phyloP scores from a whole-genome alignment of 257 asterid genomes.

The Nicotiana benthamiana region DNA sequence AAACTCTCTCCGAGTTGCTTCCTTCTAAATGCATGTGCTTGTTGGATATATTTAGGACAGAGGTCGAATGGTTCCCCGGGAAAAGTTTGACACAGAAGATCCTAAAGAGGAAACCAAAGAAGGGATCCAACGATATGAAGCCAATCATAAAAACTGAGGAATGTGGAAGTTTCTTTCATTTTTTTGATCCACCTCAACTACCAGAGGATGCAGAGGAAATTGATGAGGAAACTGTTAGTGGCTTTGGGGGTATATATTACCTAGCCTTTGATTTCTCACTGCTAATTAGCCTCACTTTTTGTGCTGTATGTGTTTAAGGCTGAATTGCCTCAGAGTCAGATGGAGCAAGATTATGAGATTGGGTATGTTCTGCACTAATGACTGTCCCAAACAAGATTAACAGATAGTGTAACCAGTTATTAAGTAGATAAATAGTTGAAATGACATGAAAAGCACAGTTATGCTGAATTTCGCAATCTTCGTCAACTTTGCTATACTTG shows the following conservation, averaged over 20 bases:
- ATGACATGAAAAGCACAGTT: neutral
- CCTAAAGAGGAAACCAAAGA: conserved; percentile 80
- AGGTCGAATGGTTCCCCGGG: conserved; percentile 76
- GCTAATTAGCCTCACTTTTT: conserved; percentile 5
- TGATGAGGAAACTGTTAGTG: conserved; percentile 81
- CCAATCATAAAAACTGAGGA: conserved; percentile 71
- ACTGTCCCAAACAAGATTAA: neutral
- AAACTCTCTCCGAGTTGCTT: neutral
- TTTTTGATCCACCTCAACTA: conserved; percentile 85
- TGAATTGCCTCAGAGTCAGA: conserved; percentile 66
- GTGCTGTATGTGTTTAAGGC: conserved; percentile 31
- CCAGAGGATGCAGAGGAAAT: conserved; percentile 77
- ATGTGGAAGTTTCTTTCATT: conserved; percentile 86
- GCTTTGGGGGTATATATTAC: neutral
- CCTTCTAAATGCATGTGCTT: neutral
- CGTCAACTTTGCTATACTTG: neutral
- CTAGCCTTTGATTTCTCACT: too few species aligned
- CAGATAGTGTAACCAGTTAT: neutral
- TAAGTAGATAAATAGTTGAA: neutral
- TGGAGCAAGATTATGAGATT: conserved; percentile 87
- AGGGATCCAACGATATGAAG: conserved; percentile 68
- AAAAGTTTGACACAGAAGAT: conserved; percentile 71
- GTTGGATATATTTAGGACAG: conserved; percentile 39
- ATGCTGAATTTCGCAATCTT: neutral
- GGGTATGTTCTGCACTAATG: conserved; percentile 40